Percentiles rank a stretch among this genome's conserved stretches.
Evolutionary conservation across 2,329 filamentous ascomycete species (phyloP).

Genomic region (Ophiostoma sp.): DNA sequence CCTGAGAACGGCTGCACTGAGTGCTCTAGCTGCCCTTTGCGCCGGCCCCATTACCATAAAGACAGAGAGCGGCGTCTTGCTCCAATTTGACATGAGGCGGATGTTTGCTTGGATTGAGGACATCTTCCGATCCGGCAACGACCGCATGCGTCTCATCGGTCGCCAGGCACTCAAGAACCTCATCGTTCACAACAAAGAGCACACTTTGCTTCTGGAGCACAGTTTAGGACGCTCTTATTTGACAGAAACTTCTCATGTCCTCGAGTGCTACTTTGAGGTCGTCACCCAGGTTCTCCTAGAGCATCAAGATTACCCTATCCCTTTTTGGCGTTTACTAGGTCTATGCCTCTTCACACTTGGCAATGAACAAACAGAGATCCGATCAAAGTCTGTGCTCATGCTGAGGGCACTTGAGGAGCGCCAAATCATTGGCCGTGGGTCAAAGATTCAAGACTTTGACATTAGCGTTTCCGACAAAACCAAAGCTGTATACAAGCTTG

Average conservation of each 20-base stretch:
- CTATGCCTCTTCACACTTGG: conserved; percentile 88
- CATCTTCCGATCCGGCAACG: conserved; percentile 87
- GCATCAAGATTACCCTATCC: conserved; percentile 71
- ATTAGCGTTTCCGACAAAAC: conserved; percentile 99
- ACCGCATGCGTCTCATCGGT: conserved; percentile 86
- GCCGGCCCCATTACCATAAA: conserved; percentile 78
- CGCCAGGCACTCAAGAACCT: conserved; percentile 82
- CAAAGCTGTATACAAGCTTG: conserved; percentile 93
- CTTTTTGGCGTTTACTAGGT: conserved; percentile 86
- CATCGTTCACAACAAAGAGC: conserved; percentile 83
- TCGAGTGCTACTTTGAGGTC: conserved; percentile 94
- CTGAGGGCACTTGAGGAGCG: conserved; percentile 77
- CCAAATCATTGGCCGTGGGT: conserved; percentile 62
- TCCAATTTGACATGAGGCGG: conserved; percentile 86
- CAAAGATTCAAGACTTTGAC: conserved; percentile 93
- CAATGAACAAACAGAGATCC: conserved; percentile 81
- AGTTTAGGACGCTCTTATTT: conserved; percentile 89
- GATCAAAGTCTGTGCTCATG: conserved; percentile 79
- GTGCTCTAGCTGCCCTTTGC: conserved; percentile 91
- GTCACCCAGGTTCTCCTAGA: conserved; percentile 82
- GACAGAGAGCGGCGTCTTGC: conserved; percentile 77
- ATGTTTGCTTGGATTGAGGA: conserved; percentile 95
- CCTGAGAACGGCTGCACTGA: conserved; percentile 80
- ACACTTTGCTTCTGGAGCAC: conserved; percentile 77
- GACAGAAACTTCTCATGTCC: conserved; percentile 70